These are phyloP conservation scores for Annulohypoxylon truncatum DNA, from an alignment of 2,329 filamentous ascomycete species.

Conservation along the genomic window DNA sequence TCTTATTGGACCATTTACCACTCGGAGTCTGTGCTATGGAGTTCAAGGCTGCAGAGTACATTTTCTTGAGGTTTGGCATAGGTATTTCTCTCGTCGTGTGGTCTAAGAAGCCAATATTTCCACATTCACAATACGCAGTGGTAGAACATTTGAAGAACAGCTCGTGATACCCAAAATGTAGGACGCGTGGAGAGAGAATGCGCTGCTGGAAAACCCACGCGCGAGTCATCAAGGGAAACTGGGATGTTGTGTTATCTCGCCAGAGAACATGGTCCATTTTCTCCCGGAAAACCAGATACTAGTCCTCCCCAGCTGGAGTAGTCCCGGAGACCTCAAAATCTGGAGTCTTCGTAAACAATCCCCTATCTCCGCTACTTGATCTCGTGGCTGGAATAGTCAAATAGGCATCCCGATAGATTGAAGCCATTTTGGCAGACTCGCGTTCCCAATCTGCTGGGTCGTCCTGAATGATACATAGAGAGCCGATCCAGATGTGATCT, in stretches of 20 bases:
- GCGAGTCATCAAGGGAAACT: constrained; percentile 18
- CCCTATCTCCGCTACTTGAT: constrained; percentile 15
- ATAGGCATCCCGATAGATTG: constrained; percentile 37
- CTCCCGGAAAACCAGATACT: neutral
- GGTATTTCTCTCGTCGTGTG: neutral
- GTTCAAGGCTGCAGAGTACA: neutral
- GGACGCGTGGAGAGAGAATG: constrained; percentile 12
- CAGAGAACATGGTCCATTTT: constrained; percentile 9
- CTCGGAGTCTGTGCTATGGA: neutral
- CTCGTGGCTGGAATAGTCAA: constrained; percentile 31
- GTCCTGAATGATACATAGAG: constrained; percentile 31
- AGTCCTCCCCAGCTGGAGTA: neutral
- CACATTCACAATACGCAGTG: neutral
- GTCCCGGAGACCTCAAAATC: neutral
- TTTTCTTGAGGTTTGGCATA: neutral
- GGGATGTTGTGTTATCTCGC: neutral
- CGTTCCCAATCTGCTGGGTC: constrained; percentile 22
- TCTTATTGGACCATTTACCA: neutral
- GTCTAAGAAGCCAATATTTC: neutral
- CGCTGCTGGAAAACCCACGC: constrained; percentile 31
- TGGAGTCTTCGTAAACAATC: neutral
- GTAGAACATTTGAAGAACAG: constrained; percentile 24
- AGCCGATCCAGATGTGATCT: constrained; percentile 33
- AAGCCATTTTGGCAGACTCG: constrained; percentile 36
- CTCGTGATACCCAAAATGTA: constrained; percentile 25